Evolutionary conservation across 352 stramenopile species (phyloP), one percentile per base, ranked within the genome.

Genomic region (Globisporangium ultimum): DNA sequence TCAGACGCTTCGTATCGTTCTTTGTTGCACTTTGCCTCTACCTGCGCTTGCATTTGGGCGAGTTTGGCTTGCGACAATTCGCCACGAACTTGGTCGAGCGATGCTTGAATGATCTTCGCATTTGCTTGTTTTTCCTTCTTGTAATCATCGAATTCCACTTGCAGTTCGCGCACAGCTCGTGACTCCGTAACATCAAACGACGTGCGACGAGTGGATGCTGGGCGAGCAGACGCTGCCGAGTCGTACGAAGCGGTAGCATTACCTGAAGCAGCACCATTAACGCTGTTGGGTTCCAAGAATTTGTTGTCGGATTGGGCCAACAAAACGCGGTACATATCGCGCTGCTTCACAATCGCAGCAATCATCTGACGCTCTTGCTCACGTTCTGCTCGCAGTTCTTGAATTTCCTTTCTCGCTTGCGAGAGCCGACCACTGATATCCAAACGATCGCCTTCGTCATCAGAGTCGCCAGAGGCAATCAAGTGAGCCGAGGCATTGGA

Each of bases 281-380:
- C 17, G 28, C 36, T 61, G 51, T 36, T 53, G 54, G 51, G 13
- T 45, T 80, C 71, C 13, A 78, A 12, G 47, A 84, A 91, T 40
- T 84, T 79, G 13, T 71, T 88, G 68, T 98, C 91, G 20, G 93
- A 87, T 40, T 97, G 91, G 2, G 86, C 82, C 12, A 98, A 69
- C 18, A 98, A 73, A 22, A 96, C 87, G 41, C 91, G 87, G 64
- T 98, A 99, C 70, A 98, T 93, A 76, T 99, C 95, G 21, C 96
- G 88, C 67, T 99, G 96, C 65, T 98, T 94, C 11, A 98, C 93
- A 56, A 99, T 98, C 3, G 82, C 88, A 15, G 79, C 71, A 11
- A 98, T 94, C 67, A 98, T 88, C 55, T 98, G 83, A 15, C 85
- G 76, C 42, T 90, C 79, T 58, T 91, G 71, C 53, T 92, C 84